Conservation (phyloP, 176 grass and related monocot genomes). For the Ensete ventricosum region DNA sequence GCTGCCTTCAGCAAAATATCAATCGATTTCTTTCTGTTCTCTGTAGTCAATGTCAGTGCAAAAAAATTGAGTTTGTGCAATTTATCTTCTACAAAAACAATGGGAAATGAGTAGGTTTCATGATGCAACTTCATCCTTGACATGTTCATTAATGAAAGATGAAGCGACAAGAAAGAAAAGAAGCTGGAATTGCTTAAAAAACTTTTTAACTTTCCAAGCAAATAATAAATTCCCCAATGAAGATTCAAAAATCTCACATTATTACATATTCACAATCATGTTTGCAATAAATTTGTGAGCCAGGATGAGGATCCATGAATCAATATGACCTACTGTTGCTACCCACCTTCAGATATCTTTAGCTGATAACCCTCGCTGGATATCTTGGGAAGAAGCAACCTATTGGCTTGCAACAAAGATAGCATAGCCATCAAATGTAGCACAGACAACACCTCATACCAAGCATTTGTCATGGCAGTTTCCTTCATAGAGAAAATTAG, state of each 20-base stretch:
- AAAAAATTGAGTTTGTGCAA: background rate
- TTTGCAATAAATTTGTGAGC: too few relatives aligned
- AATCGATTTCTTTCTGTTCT: conserved; percentile 54
- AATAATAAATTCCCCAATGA: too few relatives aligned
- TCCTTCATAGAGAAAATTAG: conserved; percentile 33
- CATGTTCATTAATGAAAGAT: too few relatives aligned
- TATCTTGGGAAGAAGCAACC: conserved; percentile 67
- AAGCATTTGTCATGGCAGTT: conserved; percentile 56
- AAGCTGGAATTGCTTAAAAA: too few relatives aligned
- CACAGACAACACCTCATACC: conserved; percentile 89
- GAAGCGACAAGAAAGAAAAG: too few relatives aligned
- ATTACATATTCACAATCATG: too few relatives aligned
- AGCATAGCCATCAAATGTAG: conserved; percentile 71
- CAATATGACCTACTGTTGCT: background rate
- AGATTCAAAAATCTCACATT: too few relatives aligned
- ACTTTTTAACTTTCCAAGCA: too few relatives aligned
- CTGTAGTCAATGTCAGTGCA: conserved; percentile 19
- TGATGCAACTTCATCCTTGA: too few relatives aligned
- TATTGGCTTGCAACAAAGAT: conserved; percentile 59
- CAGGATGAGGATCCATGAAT: too few relatives aligned
- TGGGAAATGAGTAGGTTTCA: too few relatives aligned
- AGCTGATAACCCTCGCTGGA: conserved; percentile 63
- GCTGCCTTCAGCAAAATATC: conserved; percentile 88
- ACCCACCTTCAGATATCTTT: conserved; percentile 78
- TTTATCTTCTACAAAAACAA: too few relatives aligned